Base-by-base conservation (phyloP, 164 flowering plant species). In the Cinnamomum chago region DNA sequence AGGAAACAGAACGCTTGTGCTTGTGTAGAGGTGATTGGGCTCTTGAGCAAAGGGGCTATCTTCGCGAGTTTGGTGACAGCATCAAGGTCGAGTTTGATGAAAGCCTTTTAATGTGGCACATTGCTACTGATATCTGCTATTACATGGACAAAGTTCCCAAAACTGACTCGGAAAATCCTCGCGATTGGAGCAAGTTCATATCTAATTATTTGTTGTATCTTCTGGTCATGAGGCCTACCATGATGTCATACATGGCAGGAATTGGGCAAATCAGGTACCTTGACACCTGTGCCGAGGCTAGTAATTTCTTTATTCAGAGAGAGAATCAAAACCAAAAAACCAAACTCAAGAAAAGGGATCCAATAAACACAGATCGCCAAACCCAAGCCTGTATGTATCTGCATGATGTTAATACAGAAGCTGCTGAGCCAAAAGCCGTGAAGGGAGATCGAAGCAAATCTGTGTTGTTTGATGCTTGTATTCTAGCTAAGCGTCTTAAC, bases 371-470 rank as follows among this genome's bases (percentile, higher is more conserved):
- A 3, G 20, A 58, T 14, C 18, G 15, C 25, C 18, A 51, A 18
- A 15, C 11, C 12, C 9, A 20, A 13, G 77, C 77, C 23, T 70
- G 77, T 28, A 0, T n/a, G 2, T 2, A 18, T 20, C 20, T 75
- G 22, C 23, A 62, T 15, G 1, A 1, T 0, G 69, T 75, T 17
- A 70, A 75, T 15, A 75, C 77, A 5, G 72, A 75, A 1, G 22
- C 60, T 5, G 14, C 22, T 40, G 10, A 40, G 51, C 72, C 77
- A 1, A 47, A 2, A 5, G 22, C 24, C 5, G 73, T 70, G 50
- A 75, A 70, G 67, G 73, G 73, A 75, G 77, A 75, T 17, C 40
- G 67, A 23, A 75, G 77, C 69, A 70, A 75, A 27, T 75, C 77
- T 9, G 77, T 75, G 58, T 50, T 75, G 50, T 75, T 35, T 7